phyloP scores from a whole-genome alignment of 2,329 filamentous ascomycete genomes.

The Trichoderma sp. region DNA sequence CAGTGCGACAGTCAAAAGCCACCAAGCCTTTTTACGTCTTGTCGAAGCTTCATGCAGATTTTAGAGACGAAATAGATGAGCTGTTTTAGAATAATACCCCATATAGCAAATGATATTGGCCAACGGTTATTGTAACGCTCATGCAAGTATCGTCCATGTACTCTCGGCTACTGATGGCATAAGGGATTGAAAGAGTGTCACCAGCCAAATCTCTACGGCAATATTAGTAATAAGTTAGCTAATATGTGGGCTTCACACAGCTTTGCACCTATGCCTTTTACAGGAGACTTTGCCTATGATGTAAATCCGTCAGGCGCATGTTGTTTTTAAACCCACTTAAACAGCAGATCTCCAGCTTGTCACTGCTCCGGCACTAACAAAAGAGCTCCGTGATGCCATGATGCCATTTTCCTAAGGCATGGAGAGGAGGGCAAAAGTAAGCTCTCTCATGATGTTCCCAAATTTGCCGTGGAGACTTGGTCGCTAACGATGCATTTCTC shows the following conservation, averaged over 20 bases:
- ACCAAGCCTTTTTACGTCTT: not conserved
- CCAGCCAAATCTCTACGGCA: not conserved
- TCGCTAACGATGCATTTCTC: slow-evolving; percentile 13
- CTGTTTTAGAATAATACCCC: not conserved
- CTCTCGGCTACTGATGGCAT: not conserved
- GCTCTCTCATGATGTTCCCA: not conserved
- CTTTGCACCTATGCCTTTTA: not conserved
- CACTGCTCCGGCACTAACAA: not conserved
- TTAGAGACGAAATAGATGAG: slow-evolving; percentile 11
- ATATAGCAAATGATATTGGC: not conserved
- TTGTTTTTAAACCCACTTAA: not conserved
- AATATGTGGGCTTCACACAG: not conserved
- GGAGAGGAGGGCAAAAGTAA: slow-evolving; percentile 41
- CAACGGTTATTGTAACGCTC: not conserved
- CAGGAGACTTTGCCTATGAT: not conserved
- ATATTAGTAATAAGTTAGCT: slow-evolving; percentile 2
- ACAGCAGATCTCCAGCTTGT: not conserved
- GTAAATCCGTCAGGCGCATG: slow-evolving; percentile 5
- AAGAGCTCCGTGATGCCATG: slow-evolving; percentile 11
- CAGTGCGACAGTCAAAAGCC: not conserved
- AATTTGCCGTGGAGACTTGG: not conserved
- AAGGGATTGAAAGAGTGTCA: not conserved
- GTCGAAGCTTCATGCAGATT: slow-evolving; percentile 1
- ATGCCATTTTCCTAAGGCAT: slow-evolving; percentile 28
- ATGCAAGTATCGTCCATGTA: not conserved